Conservation (phyloP, 495 filamentous ascomycete species). For the Penicillium pancosmium region DNA sequence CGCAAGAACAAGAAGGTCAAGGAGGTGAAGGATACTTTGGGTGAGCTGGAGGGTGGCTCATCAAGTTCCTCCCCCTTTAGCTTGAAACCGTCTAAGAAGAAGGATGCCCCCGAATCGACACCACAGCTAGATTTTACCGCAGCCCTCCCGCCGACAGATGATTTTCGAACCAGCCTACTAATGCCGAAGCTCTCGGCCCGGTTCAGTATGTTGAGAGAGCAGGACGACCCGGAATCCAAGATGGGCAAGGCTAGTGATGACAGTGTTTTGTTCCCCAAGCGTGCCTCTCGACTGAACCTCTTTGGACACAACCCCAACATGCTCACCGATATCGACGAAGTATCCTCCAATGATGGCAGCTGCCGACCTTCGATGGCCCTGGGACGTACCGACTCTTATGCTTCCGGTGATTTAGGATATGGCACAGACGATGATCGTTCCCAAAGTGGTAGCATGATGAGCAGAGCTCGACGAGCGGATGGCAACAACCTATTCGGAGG, state of each 20-base stretch:
- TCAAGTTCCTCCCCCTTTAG: constrained; percentile 26
- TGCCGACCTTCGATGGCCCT: constrained; percentile 57
- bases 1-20: constrained; percentile 66
- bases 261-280: constrained; percentile 82
- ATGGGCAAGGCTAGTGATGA: constrained; percentile 94
- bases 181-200: constrained; percentile 94
- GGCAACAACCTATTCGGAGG: constrained; percentile 96
- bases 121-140: constrained; percentile 69
- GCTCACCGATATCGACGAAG: constrained; percentile 86
- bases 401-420: constrained; percentile 56
- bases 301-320: constrained; percentile 53
- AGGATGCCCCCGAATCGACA: constrained; percentile 55
- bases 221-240: constrained; percentile 84
- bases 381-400: constrained; percentile 54
- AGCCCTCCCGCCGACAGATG: constrained; percentile 78
- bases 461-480: constrained; percentile 78
- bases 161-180: constrained; percentile 95
- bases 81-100: constrained; percentile 57
- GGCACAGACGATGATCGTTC: constrained; percentile 69
- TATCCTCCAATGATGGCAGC: constrained; percentile 71
- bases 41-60: constrained; percentile 20
- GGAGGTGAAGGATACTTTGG: constrained; percentile 36
- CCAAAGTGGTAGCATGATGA: constrained; percentile 74
- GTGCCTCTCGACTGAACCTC: constrained; percentile 69
- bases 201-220: constrained; percentile 95